Conservation (phyloP, 1,284 basidiomycete species). For the Gomphus sp. region DNA sequence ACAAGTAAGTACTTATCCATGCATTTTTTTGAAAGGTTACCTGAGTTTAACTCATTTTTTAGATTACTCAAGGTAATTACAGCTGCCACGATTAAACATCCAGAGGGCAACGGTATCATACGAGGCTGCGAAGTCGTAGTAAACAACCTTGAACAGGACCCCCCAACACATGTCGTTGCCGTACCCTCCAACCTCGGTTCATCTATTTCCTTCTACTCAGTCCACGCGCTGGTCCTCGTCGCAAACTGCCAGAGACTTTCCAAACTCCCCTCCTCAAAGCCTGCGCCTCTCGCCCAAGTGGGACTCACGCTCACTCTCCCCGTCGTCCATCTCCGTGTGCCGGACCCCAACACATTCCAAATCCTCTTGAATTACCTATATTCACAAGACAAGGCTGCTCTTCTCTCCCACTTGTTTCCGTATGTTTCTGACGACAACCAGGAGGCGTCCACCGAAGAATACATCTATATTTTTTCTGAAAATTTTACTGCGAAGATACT, state of each 20-base stretch:
- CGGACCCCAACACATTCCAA: conserved; percentile 40
- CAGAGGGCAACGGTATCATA: conserved; percentile 20
- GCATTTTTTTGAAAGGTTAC: not conserved
- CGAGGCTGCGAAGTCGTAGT: conserved; percentile 19
- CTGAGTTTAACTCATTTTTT: no score
- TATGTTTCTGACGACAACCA: not conserved
- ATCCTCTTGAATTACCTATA: conserved; percentile 43
- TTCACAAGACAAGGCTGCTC: conserved; percentile 29
- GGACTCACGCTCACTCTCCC: conserved; percentile 24
- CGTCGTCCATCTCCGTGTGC: conserved; percentile 39
- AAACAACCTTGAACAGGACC: conserved; percentile 19
- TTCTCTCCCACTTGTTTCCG: conserved; percentile 32
- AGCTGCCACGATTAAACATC: conserved; percentile 13
- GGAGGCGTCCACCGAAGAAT: conserved; percentile 11
- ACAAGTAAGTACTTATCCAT: not conserved
- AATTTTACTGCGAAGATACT: conserved; percentile 15
- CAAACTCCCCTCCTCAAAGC: conserved; percentile 19
- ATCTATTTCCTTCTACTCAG: conserved; percentile 39
- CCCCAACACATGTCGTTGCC: conserved; percentile 6
- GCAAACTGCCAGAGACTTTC: conserved; percentile 45
- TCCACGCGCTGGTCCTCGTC: conserved; percentile 47
- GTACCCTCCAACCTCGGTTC: conserved; percentile 2
- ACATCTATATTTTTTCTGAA: not conserved
- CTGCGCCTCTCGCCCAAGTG: not conserved
- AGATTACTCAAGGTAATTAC: conserved; percentile 1